Percentiles rank a stretch among this genome's conserved stretches.
Evolutionary conservation across 148 eudicot genomes (phyloP).

Genomic region (Cornus kousa): DNA sequence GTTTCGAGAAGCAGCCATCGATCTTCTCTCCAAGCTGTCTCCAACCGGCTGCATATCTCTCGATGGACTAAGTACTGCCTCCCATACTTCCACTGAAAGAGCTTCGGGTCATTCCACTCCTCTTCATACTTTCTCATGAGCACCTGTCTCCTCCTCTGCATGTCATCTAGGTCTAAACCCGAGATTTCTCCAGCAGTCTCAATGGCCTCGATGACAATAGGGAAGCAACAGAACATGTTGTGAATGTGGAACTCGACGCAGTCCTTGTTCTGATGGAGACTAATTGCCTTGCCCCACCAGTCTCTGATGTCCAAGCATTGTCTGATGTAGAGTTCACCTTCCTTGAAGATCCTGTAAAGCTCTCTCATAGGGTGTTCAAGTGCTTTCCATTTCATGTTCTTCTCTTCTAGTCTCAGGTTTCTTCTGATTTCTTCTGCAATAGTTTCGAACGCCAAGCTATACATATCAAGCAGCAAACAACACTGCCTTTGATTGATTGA

Average conservation of each 20-base stretch:
- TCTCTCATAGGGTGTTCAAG: conserved; percentile 57
- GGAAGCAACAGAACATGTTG: conserved; percentile 48
- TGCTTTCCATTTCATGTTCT: conserved; percentile 61
- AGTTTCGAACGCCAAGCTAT: conserved; percentile 41
- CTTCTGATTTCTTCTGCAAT: conserved; percentile 54
- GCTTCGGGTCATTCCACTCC: conserved; percentile 57
- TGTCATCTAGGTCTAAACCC: conserved; percentile 52
- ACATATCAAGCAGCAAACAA: conserved; percentile 43
- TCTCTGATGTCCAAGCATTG: conserved; percentile 44
- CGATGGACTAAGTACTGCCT: conserved; percentile 57
- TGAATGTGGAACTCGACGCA: conserved; percentile 59
- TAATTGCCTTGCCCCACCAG: conserved; percentile 60
- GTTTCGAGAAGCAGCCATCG: conserved; percentile 47
- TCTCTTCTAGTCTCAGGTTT: conserved; percentile 57
- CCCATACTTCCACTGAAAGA: conserved; percentile 57
- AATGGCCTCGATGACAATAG: conserved; percentile 55
- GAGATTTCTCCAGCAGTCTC: conserved; percentile 63
- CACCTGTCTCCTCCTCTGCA: conserved; percentile 58
- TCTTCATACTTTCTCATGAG: conserved; percentile 46
- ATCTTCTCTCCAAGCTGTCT: conserved; percentile 45
- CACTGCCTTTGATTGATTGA: conserved; percentile 60
- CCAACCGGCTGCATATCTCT: conserved; percentile 36
- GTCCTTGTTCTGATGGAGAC: conserved; percentile 40
- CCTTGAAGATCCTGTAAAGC: conserved; percentile 55
- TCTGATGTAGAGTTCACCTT: conserved; percentile 55